Percentiles rank a stretch among this genome's conserved stretches.
Evolutionary conservation across 495 filamentous ascomycete species (phyloP).

Genomic region (Aspergillus taichungensis): DNA sequence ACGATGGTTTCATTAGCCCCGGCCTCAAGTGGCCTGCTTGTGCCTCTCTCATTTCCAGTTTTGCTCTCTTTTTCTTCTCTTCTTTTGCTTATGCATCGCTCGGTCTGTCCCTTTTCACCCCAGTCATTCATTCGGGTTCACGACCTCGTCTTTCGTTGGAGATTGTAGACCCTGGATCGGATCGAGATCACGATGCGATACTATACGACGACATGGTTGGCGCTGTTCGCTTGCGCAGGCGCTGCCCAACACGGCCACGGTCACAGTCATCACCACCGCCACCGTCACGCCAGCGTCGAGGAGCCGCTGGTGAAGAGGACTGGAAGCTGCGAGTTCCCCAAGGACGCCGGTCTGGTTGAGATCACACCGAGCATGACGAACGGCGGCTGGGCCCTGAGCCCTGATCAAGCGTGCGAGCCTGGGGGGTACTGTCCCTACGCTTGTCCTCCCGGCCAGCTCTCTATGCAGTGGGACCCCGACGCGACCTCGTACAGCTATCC

Average conservation of each 20-base stretch:
- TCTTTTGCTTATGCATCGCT: constrained; percentile 12
- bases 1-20: not conserved
- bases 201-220: constrained; percentile 43
- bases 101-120: constrained; percentile 4
- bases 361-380: constrained; percentile 58
- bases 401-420: constrained; percentile 60
- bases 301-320: constrained; percentile 30
- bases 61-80: constrained; percentile 12
- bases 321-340: constrained; percentile 56
- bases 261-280: constrained; percentile 22
- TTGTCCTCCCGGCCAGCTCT: constrained; percentile 66
- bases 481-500: constrained; percentile 61
- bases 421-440: constrained; percentile 72
- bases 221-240: constrained; percentile 47
- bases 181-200: too few relatives aligned
- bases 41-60: constrained; percentile 5
- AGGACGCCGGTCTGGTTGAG: constrained; percentile 56
- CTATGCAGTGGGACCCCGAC: constrained; percentile 70
- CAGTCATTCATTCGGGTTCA: constrained; percentile 14
- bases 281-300: constrained; percentile 4
- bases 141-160: constrained; percentile 13
- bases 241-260: constrained; percentile 26
- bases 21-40: constrained; percentile 13
- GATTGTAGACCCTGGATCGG: not conserved
- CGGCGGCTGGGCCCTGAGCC: constrained; percentile 77